Evolutionary conservation across 352 stramenopile genomes (phyloP).

Genomic region (Pythium dissotocum): DNA sequence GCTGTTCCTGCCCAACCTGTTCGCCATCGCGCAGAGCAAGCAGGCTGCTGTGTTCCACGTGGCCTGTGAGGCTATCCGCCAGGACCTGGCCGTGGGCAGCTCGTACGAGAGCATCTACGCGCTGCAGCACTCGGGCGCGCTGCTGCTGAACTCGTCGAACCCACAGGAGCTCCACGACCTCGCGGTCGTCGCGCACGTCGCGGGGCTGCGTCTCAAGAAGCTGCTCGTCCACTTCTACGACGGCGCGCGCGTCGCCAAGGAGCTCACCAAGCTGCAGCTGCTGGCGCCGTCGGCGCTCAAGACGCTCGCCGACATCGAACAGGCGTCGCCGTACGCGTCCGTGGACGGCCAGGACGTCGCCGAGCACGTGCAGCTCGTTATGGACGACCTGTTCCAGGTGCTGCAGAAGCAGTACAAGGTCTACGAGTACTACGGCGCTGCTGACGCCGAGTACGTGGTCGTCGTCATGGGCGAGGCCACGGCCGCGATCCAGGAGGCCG

Average conservation of each 20-base stretch:
- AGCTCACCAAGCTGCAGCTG: slow-evolving; percentile 60
- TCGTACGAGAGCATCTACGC: slow-evolving; percentile 71
- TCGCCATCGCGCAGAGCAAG: slow-evolving; percentile 48
- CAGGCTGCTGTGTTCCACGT: slow-evolving; percentile 63
- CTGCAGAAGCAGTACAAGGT: slow-evolving; percentile 78
- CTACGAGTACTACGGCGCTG: slow-evolving; percentile 75
- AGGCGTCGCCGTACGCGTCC: slow-evolving; percentile 13
- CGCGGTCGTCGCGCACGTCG: slow-evolving; percentile 73
- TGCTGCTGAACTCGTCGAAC: slow-evolving; percentile 70
- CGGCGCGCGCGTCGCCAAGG: slow-evolving; percentile 58
- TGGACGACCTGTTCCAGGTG: slow-evolving; percentile 76
- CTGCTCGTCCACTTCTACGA: slow-evolving; percentile 85
- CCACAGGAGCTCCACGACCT: slow-evolving; percentile 81
- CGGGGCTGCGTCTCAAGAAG: slow-evolving; percentile 55
- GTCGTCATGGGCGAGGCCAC: slow-evolving; percentile 71
- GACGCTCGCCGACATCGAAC: slow-evolving; percentile 40
- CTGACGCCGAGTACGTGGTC: slow-evolving; percentile 69
- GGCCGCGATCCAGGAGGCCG: slow-evolving; percentile 52
- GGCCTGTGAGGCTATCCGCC: slow-evolving; percentile 50
- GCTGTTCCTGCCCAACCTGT: slow-evolving; percentile 73
- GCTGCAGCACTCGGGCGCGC: slow-evolving; percentile 65
- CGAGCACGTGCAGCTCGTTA: slow-evolving; percentile 72
- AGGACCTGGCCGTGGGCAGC: slow-evolving; percentile 53
- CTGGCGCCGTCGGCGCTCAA: slow-evolving; percentile 56
- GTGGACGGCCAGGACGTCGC: slow-evolving; percentile 33